A percentile compares a stretch with the other conserved stretches of the same genome.
phyloP scores from a whole-genome alignment of 148 eudicot genomes.

The Camellia japonica region DNA sequence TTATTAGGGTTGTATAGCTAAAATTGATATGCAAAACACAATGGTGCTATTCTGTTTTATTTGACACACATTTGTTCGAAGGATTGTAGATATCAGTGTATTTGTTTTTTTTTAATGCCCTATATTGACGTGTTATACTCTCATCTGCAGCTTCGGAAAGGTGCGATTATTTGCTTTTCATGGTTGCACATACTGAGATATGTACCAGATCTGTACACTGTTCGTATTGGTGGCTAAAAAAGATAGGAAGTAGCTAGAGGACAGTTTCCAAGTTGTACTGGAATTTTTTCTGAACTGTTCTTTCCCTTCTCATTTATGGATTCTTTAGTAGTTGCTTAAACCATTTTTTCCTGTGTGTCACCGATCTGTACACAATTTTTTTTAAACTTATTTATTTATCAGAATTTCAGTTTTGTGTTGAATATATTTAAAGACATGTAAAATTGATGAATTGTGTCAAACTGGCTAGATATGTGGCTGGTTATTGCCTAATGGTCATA shows the following conservation, averaged over 20 bases:
- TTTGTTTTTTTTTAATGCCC: too few species aligned
- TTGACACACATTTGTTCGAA: too few species aligned
- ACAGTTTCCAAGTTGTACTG: not conserved
- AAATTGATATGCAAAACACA: not conserved
- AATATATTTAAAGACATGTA: not conserved
- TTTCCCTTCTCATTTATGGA: not conserved
- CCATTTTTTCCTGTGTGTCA: not conserved
- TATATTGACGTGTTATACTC: too few species aligned
- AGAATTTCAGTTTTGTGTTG: not conserved
- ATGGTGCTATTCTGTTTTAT: too few species aligned
- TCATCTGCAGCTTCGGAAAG: not conserved
- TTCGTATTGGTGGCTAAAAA: not conserved
- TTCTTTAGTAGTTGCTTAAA: not conserved
- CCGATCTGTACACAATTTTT: not conserved
- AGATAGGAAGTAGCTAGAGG: not conserved
- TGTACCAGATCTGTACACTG: not conserved
- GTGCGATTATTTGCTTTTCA: not conserved
- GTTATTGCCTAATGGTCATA: too few species aligned
- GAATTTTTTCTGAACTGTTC: not conserved
- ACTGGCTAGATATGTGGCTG: too few species aligned
- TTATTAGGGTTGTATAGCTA: not conserved
- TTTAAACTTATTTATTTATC: too few species aligned
- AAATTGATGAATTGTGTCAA: not conserved
- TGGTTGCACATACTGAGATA: not conserved
- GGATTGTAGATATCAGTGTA: too few species aligned